Base-by-base conservation (phyloP, 2,329 filamentous ascomycete species). In the Capronia americana region DNA sequence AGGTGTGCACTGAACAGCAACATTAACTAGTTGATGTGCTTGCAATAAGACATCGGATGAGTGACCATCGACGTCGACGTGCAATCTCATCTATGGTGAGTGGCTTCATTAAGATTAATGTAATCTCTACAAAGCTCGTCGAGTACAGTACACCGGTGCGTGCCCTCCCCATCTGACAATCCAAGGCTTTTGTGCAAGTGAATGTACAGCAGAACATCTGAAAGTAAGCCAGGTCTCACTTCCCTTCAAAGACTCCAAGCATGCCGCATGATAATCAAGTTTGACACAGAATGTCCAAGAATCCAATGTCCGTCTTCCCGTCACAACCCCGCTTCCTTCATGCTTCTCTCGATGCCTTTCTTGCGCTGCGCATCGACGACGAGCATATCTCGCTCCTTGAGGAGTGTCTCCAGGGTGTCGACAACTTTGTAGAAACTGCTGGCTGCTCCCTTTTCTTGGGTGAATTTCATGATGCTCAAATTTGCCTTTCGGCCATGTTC, bases 391-490 rank as follows among this genome's bases (percentile, higher is more conserved):
- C 89, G 87, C 66, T 82, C 82, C 69, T 83, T 84, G 76, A 96
- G 88, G 17, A 92, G 86, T 23, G 86, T 83, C 70, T 89, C 85
- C 72, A 97, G 83, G 2, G 90, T 90, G 66, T 93, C 90, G 28
- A 96, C 86, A 10, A 97, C 91, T 74, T 88, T 89, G 76, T 92
- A 86, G 80, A 98, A 96, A 72, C 91, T 95, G 73, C 90, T 95
- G 44, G 92, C 93, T 1, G 94, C 93, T n/a, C 94, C 95, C 65
- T 89, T 89, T 75, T 95, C 92, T 75, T 97, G 93, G 1, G 91
- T 94, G 77, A 97, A 92, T 41, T 92, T 90, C 32, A 92, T 88
- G 70, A 97, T 88, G 76, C 90, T 91, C 61, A 97, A 85, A 55
- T 89, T 89, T 54, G 87, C 88, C 70, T 88, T 89, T 73, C 87